Conservation (phyloP, 768 basidiomycete species). For the Lentinus tigrinus region DNA sequence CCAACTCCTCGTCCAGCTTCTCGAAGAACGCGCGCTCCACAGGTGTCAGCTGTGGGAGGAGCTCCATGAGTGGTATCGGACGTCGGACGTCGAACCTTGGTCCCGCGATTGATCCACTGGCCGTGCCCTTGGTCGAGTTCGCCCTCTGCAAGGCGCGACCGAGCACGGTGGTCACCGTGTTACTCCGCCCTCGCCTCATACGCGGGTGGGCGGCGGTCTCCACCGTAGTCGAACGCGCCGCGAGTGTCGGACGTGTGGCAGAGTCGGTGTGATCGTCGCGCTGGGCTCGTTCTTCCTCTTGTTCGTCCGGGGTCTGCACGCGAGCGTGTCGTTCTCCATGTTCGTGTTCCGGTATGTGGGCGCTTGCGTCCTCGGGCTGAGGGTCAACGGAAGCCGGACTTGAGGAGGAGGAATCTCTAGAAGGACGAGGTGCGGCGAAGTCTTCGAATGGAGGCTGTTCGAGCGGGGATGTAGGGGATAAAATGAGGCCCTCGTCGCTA, state of each 20-base stretch:
- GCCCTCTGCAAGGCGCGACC: constrained; percentile 6
- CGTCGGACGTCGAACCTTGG: constrained; percentile 8
- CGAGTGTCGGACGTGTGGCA: background rate
- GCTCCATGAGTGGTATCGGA: constrained; percentile 27
- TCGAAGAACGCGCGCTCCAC: constrained; percentile 73
- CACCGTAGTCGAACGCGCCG: background rate
- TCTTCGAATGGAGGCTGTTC: background rate
- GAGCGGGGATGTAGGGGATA: background rate
- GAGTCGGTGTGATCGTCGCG: background rate
- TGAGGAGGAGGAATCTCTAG: background rate
- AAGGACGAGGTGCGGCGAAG: background rate
- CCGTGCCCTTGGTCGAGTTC: background rate
- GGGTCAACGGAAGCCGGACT: background rate
- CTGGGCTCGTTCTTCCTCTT: background rate
- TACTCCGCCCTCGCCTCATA: background rate
- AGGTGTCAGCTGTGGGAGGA: constrained; percentile 57
- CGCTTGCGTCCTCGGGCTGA: background rate
- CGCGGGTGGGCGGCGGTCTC: background rate
- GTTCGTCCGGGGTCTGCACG: background rate
- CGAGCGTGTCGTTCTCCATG: background rate
- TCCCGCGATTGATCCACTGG: background rate
- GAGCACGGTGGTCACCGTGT: background rate
- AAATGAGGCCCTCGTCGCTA: background rate
- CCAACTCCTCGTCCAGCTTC: constrained; percentile 72
- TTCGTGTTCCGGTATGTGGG: background rate